phyloP scores from a whole-genome alignment of 768 basidiomycete species.

The Russula sp. region DNA sequence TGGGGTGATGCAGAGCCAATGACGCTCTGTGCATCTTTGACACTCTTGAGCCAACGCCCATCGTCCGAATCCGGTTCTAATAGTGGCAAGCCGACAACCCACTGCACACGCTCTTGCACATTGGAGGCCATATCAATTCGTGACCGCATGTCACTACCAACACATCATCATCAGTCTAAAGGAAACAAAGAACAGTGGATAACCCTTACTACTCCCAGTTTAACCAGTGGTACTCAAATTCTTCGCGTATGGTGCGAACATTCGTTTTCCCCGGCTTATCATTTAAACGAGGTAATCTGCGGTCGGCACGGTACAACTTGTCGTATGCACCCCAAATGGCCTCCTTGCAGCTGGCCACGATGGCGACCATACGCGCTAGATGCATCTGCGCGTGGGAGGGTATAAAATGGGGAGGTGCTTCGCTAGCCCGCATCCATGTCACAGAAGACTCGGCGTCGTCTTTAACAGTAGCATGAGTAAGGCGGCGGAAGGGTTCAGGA shows the following conservation, averaged over 20 bases:
- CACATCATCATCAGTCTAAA: background rate
- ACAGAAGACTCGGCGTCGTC: slow-evolving; percentile 4
- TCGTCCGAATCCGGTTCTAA: slow-evolving; percentile 35
- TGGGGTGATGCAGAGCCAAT: background rate
- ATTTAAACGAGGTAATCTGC: slow-evolving; percentile 31
- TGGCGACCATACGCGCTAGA: slow-evolving; percentile 49
- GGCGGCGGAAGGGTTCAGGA: slow-evolving; percentile 19
- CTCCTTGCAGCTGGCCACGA: slow-evolving; percentile 58
- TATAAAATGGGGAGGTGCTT: slow-evolving; percentile 28
- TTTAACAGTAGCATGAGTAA: slow-evolving; percentile 13
- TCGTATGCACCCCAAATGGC: slow-evolving; percentile 61
- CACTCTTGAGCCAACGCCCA: slow-evolving; percentile 42
- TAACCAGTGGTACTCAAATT: slow-evolving; percentile 60
- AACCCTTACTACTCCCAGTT: slow-evolving; percentile 56
- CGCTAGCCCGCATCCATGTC: slow-evolving; percentile 4
- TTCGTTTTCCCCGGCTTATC: slow-evolving; percentile 4
- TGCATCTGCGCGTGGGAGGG: slow-evolving; percentile 55
- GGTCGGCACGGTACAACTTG: slow-evolving; percentile 33
- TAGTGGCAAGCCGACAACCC: slow-evolving; percentile 41
- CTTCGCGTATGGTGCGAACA: slow-evolving; percentile 39
- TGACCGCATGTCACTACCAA: slow-evolving; percentile 63
- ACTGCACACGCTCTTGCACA: slow-evolving; percentile 40
- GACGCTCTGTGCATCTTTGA: background rate
- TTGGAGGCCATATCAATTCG: slow-evolving; percentile 54
- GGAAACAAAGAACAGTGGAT: background rate